These are phyloP conservation scores for Aspergillus aculeatinus DNA, from an alignment of 2,329 filamentous ascomycete species.

Conservation along the genomic window DNA sequence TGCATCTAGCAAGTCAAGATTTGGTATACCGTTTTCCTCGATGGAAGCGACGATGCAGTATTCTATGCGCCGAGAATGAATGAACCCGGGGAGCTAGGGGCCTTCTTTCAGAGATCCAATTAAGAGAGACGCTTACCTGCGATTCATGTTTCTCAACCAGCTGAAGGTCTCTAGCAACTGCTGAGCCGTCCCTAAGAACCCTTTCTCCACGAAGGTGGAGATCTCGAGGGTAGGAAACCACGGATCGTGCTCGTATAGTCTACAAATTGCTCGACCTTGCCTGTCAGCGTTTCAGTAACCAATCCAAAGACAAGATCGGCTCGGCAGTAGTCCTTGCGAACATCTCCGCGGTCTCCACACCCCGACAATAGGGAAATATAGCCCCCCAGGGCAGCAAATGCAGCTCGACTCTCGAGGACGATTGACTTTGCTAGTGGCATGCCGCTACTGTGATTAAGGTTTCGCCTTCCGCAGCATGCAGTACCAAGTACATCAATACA, in stretches of 20 bases:
- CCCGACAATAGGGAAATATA: background rate
- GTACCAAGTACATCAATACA: too few relatives aligned
- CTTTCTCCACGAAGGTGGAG: background rate
- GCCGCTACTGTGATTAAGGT: slow-evolving; percentile 3
- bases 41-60: background rate
- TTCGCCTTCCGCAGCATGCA: background rate
- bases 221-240: background rate
- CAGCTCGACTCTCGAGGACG: background rate
- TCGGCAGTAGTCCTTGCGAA: background rate
- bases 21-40: background rate
- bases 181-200: background rate
- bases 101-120: background rate
- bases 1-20: background rate
- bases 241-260: background rate
- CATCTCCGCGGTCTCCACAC: background rate
- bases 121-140: background rate
- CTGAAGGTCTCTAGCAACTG: background rate
- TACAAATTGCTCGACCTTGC: background rate
- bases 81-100: background rate
- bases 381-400: background rate
- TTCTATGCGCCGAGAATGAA: background rate
- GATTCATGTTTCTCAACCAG: background rate
- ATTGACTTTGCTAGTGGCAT: slow-evolving; percentile 2
- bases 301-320: background rate
- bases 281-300: too few relatives aligned